These are phyloP conservation scores for Pyrenophora tritici-repentis DNA, from an alignment of 2,329 filamentous ascomycete genomes.

Conservation along the genomic window DNA sequence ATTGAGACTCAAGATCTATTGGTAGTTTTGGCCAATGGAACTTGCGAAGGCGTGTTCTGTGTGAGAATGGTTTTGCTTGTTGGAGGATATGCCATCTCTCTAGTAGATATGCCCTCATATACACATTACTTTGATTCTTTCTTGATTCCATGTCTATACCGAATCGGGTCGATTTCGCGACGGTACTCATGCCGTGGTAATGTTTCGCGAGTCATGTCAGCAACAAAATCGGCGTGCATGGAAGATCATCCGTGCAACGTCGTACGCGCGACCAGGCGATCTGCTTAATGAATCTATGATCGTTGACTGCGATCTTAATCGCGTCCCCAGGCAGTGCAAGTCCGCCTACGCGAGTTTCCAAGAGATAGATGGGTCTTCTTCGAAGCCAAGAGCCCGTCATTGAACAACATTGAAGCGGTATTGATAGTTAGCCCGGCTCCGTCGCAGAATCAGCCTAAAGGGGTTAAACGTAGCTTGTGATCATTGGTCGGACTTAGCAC, in stretches of 20 bases:
- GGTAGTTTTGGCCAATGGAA: neutral
- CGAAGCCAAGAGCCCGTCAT: neutral
- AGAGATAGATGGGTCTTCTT: no score
- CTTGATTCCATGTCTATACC: neutral
- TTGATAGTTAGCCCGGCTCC: neutral
- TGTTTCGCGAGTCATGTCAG: neutral
- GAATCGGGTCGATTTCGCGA: slow-evolving; percentile 5
- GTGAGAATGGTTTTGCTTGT: neutral
- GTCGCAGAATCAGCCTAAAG: slow-evolving; percentile 13
- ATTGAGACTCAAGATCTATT: neutral
- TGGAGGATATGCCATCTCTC: neutral
- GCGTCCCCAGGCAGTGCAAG: neutral
- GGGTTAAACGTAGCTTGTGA: neutral
- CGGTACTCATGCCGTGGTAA: neutral
- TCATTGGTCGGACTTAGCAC: neutral
- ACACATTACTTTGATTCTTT: neutral
- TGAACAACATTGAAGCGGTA: neutral
- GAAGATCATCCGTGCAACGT: no score
- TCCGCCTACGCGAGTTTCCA: neutral
- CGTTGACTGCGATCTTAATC: neutral
- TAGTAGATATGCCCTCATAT: neutral
- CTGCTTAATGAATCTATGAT: neutral
- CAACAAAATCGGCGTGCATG: no score
- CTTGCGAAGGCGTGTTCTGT: neutral
- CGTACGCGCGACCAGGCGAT: neutral